Conservation (phyloP, 768 basidiomycete genomes). For the Xanthoconium stramineum region DNA sequence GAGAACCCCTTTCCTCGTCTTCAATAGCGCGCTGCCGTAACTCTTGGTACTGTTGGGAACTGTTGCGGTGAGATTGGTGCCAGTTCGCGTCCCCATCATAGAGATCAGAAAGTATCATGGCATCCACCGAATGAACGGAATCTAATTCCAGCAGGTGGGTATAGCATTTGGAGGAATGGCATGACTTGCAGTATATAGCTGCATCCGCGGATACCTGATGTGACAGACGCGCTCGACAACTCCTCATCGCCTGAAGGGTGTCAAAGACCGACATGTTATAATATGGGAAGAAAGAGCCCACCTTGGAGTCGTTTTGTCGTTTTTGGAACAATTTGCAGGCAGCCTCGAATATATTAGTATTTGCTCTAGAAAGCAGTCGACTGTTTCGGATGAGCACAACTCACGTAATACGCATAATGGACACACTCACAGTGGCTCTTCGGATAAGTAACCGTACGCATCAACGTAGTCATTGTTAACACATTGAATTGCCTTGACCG, state of each 20-base stretch:
- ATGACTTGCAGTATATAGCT: slow-evolving; percentile 35
- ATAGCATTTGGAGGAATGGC: slow-evolving; percentile 37
- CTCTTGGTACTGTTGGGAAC: slow-evolving; percentile 16
- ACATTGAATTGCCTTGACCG: slow-evolving; percentile 28
- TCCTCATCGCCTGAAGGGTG: slow-evolving; percentile 11
- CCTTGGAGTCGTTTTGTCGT: slow-evolving; percentile 16
- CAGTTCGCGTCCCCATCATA: slow-evolving; percentile 25
- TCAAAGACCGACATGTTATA: background rate
- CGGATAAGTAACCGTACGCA: slow-evolving; percentile 12
- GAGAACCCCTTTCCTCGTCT: slow-evolving; percentile 37
- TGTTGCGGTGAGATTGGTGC: slow-evolving; percentile 34
- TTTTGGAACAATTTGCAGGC: slow-evolving; percentile 26
- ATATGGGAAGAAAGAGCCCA: background rate
- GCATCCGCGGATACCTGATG: slow-evolving; percentile 17
- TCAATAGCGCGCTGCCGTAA: slow-evolving; percentile 14
- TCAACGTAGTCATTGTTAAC: slow-evolving; percentile 9
- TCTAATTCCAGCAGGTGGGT: slow-evolving; percentile 34
- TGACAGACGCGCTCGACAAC: slow-evolving; percentile 19
- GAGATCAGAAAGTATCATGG: slow-evolving; percentile 24
- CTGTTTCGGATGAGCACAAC: slow-evolving; percentile 17
- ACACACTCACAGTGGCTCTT: slow-evolving; percentile 22
- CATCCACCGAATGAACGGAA: slow-evolving; percentile 36
- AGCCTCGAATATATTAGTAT: slow-evolving; percentile 32
- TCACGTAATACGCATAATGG: background rate
- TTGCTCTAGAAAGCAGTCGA: slow-evolving; percentile 20